Conservation (phyloP, 2,329 filamentous ascomycete genomes). For the Arthrinium phaeospermum region DNA sequence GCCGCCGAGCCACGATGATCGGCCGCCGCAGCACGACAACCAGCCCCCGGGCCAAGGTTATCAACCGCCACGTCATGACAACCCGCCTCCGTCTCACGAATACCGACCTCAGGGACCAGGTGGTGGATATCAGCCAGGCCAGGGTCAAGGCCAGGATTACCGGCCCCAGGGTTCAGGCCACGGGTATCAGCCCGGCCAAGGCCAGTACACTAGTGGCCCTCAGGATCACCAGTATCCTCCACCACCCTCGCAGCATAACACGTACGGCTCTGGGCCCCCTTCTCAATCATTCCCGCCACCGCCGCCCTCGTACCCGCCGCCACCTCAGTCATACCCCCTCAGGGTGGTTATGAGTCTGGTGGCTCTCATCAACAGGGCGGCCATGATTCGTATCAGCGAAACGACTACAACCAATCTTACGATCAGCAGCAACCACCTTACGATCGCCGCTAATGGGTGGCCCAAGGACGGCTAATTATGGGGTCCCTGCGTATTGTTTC, state of each 20-base stretch:
- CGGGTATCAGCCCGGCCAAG: not conserved
- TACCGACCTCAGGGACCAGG: not conserved
- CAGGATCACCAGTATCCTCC: not conserved
- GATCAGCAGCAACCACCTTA: not conserved
- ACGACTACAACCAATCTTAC: conserved; percentile 15
- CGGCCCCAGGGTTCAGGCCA: not conserved
- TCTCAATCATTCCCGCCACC: not conserved
- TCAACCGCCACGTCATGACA: not conserved
- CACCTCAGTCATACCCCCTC: conserved; percentile 5
- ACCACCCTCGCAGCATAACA: not conserved
- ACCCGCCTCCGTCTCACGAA: not conserved
- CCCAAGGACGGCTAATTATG: not conserved
- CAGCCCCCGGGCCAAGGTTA: not conserved
- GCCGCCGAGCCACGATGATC: not conserved
- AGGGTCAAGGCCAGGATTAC: not conserved
- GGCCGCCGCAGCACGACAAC: not conserved
- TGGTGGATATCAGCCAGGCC: not conserved
- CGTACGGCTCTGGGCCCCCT: not conserved
- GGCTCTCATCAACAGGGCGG: not conserved
- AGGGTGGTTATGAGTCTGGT: conserved; percentile 5
- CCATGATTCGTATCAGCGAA: not conserved
- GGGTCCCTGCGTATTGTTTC: not conserved
- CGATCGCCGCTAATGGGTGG: not conserved
- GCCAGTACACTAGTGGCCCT: conserved; percentile 2
- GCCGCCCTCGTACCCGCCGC: conserved; percentile 13